Conservation (phyloP, 2,329 filamentous ascomycete species). For the Chalara sp. region DNA sequence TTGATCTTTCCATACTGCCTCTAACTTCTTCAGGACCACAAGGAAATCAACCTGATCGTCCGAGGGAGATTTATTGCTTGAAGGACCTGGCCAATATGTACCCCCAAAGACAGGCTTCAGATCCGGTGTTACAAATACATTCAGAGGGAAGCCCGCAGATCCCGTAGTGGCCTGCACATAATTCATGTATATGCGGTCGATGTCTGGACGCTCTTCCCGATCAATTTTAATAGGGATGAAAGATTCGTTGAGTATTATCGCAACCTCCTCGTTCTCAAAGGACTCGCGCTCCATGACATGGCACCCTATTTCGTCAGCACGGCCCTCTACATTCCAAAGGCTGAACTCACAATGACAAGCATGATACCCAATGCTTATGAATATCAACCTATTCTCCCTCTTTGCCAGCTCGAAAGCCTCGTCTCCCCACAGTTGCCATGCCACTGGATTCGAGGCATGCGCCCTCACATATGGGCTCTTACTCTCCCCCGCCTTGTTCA, state of each 20-base stretch:
- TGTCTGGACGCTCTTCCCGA: constrained; percentile 85
- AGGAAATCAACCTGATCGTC: constrained; percentile 70
- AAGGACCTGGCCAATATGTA: constrained; percentile 75
- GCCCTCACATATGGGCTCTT: constrained; percentile 64
- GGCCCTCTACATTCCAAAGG: not conserved
- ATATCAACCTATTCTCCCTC: constrained; percentile 79
- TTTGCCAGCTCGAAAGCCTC: constrained; percentile 72
- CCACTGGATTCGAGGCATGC: constrained; percentile 75
- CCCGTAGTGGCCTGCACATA: constrained; percentile 92
- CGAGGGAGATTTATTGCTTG: constrained; percentile 31
- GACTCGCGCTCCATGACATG: constrained; percentile 92
- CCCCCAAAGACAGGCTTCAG: constrained; percentile 92
- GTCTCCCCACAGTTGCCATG: constrained; percentile 84
- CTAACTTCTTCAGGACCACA: constrained; percentile 73
- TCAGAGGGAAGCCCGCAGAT: constrained; percentile 87
- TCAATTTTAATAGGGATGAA: constrained; percentile 94
- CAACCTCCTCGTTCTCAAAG: constrained; percentile 77
- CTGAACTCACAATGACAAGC: constrained; percentile 79
- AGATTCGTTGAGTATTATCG: constrained; percentile 71
- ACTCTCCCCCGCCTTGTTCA: constrained; percentile 53
- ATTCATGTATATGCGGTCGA: constrained; percentile 97
- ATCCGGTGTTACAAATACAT: constrained; percentile 92
- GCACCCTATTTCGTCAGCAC: constrained; percentile 47
- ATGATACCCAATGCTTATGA: constrained; percentile 89
- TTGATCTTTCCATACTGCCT: constrained; percentile 71